A percentile compares a stretch with the other conserved stretches of the same genome.
phyloP scores from a whole-genome alignment of 176 grass and related monocot species.

The Oryza rufipogon region DNA sequence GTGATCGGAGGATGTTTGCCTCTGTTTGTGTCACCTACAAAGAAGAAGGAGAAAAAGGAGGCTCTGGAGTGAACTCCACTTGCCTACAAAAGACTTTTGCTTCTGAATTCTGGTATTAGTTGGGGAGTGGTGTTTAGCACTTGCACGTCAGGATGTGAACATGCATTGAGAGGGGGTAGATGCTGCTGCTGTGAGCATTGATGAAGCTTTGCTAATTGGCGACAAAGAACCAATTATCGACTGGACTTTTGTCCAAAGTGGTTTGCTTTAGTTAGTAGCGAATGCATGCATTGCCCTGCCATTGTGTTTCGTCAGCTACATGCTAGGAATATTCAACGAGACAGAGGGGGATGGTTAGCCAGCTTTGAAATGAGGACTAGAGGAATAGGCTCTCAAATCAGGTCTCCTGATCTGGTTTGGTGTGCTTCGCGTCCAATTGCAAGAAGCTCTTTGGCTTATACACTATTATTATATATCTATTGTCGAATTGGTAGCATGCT shows the following conservation, averaged over 20 bases:
- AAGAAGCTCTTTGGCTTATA: not conserved
- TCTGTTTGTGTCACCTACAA: constrained; percentile 15
- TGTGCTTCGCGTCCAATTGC: not conserved
- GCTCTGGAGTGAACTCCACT: not conserved
- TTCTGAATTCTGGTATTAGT: constrained; percentile 19
- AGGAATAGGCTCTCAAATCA: constrained; percentile 15
- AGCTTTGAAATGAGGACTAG: constrained; percentile 8
- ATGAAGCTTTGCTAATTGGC: constrained; percentile 4
- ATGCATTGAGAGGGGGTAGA: not conserved
- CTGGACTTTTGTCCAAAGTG: constrained; percentile 32
- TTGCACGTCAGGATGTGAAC: constrained; percentile 29
- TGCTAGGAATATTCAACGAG: constrained; percentile 14
- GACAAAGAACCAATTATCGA: constrained; percentile 24
- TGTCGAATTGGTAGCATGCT: not conserved
- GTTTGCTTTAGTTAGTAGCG: constrained; percentile 26
- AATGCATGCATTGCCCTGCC: constrained; percentile 15
- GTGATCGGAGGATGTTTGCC: not conserved
- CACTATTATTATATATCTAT: not conserved
- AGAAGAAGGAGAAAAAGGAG: not conserved
- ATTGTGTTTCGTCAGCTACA: constrained; percentile 32
- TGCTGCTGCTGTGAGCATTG: constrained; percentile 10
- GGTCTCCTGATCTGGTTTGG: not conserved
- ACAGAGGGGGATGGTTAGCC: constrained; percentile 19
- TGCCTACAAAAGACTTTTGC: not conserved
- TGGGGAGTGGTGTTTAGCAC: constrained; percentile 25